Percentiles rank a stretch among this genome's conserved stretches.
Conservation (phyloP, 306 rosid genomes). For the Glycine latifolia region DNA sequence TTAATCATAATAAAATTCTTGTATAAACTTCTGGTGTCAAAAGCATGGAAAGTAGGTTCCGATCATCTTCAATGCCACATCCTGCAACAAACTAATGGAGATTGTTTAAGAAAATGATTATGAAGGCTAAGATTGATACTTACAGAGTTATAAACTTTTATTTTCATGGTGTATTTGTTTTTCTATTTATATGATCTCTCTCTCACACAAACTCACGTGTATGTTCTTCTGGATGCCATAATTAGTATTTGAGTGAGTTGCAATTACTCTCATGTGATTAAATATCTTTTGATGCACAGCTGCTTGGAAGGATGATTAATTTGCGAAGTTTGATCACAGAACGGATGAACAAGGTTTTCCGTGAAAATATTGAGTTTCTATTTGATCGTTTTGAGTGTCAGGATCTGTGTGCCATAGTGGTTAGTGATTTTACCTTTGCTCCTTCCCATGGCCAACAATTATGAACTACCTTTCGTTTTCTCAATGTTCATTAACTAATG, state of each 20-base stretch:
- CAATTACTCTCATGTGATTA: conserved; percentile 31
- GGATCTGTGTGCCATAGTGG: conserved; percentile 94
- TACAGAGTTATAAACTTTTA: conserved; percentile 16
- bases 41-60: conserved; percentile 30
- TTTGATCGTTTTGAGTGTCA: conserved; percentile 98
- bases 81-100: not conserved
- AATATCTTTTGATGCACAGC: conserved; percentile 58
- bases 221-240: conserved; percentile 10
- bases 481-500: conserved; percentile 39
- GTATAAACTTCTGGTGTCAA: conserved; percentile 13
- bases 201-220: not conserved
- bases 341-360: conserved; percentile 86
- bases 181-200: conserved; percentile 32
- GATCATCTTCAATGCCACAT: conserved; percentile 3
- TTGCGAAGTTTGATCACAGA: conserved; percentile 85
- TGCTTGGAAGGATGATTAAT: conserved; percentile 94
- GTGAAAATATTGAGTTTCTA: conserved; percentile 93
- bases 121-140: conserved; percentile 26
- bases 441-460: conserved; percentile 37
- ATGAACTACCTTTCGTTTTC: conserved; percentile 17
- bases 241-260: conserved; percentile 6
- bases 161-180: conserved; percentile 27
- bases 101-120: conserved; percentile 36
- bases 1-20: conserved; percentile 1
- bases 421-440: conserved; percentile 58